Evolutionary conservation across 345 rosid species (phyloP).

Genomic region (Pugionium dolabratum): DNA sequence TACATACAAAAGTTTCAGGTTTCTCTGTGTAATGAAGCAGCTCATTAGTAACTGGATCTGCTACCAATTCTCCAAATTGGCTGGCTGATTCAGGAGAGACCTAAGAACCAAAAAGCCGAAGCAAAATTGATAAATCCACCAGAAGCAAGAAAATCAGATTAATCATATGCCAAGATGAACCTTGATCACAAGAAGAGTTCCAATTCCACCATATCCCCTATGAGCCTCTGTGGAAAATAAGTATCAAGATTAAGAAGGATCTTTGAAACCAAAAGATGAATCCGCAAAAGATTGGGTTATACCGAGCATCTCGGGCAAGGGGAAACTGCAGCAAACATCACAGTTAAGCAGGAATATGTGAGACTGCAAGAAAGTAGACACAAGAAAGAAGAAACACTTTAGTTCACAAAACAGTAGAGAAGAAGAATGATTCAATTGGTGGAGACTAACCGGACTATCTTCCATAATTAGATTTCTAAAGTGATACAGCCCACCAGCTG

Average conservation of each 20-base stretch:
- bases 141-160: constrained; percentile 3
- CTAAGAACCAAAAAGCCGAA: constrained; percentile 35
- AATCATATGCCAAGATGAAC: constrained; percentile 39
- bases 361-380: constrained; percentile 52
- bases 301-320: constrained; percentile 88
- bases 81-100: constrained; percentile 92
- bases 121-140: not conserved
- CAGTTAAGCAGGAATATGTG: constrained; percentile 91
- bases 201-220: constrained; percentile 72
- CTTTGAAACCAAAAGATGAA: constrained; percentile 4
- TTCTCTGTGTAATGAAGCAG: constrained; percentile 93
- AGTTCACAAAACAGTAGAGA: constrained; percentile 1
- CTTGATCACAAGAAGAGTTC: constrained; percentile 87
- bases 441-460: constrained; percentile 68
- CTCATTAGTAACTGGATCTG: constrained; percentile 88
- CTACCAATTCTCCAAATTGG: constrained; percentile 91
- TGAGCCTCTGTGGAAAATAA: constrained; percentile 69
- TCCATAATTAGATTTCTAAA: constrained; percentile 83
- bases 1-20: constrained; percentile 96
- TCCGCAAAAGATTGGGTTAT: constrained; percentile 20
- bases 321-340: constrained; percentile 96
- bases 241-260: constrained; percentile 11
- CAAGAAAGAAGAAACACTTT: constrained; percentile 18
- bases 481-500: constrained; percentile 87
- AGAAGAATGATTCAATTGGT: constrained; percentile 5